A percentile compares a stretch with the other conserved stretches of the same genome.
These are phyloP conservation scores for Aspergillus persii DNA, from an alignment of 2,329 filamentous ascomycete genomes.

Conservation along the genomic window DNA sequence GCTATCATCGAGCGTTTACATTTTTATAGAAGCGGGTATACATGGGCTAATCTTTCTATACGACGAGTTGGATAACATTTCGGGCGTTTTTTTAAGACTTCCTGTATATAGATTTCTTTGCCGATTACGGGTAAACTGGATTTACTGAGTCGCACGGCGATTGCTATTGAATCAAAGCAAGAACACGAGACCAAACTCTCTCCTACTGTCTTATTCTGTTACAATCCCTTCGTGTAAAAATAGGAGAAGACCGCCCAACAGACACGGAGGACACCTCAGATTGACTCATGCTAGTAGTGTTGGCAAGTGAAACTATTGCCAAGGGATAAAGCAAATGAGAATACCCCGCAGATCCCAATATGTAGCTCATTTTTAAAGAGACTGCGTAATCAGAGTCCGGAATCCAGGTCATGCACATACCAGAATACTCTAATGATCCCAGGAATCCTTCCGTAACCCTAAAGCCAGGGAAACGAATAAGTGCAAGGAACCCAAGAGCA, in stretches of 20 bases:
- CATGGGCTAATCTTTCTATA: background rate
- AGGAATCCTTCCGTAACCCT: background rate
- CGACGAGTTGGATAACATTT: background rate
- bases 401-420: background rate
- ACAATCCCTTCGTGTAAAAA: too few species aligned
- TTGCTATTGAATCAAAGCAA: background rate
- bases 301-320: background rate
- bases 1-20: background rate
- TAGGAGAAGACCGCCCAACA: too few species aligned
- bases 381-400: background rate
- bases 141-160: background rate
- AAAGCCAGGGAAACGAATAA: background rate
- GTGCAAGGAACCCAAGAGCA: background rate
- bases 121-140: background rate
- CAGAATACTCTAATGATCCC: background rate
- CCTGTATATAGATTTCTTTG: background rate
- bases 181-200: background rate
- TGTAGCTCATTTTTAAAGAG: background rate
- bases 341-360: background rate
- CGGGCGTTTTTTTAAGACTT: background rate
- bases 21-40: background rate
- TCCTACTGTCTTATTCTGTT: too few species aligned
- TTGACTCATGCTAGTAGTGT: background rate
- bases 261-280: background rate
- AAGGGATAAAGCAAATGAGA: background rate